Percentiles rank a stretch among this genome's conserved stretches.
These are phyloP conservation scores for Cladosporium austrohemisphaericum DNA, from an alignment of 2,329 filamentous ascomycete genomes.

Conservation along the genomic window DNA sequence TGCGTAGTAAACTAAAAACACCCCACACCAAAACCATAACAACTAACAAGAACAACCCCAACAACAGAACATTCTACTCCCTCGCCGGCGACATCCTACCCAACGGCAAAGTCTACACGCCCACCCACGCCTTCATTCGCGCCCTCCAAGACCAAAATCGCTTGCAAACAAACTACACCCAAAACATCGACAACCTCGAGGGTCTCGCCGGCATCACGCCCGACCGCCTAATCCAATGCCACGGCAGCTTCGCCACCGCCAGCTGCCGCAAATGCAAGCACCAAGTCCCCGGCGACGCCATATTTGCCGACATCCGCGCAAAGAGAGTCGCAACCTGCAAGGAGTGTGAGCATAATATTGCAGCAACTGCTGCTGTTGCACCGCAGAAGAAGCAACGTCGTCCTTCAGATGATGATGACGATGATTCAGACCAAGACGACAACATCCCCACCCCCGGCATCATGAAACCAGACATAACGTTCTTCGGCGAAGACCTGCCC, in stretches of 20 bases:
- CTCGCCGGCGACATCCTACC: slow-evolving; percentile 89
- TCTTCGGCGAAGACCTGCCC: slow-evolving; percentile 89
- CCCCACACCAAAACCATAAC: neutral
- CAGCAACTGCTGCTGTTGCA: slow-evolving; percentile 32
- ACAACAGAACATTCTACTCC: slow-evolving; percentile 70
- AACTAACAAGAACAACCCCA: neutral
- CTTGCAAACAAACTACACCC: slow-evolving; percentile 93
- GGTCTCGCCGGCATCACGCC: slow-evolving; percentile 74
- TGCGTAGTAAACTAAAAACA: neutral
- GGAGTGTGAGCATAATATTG: slow-evolving; percentile 60
- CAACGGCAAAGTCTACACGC: slow-evolving; percentile 73
- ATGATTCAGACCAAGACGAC: slow-evolving; percentile 58
- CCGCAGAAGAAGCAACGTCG: slow-evolving; percentile 49
- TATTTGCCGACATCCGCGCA: slow-evolving; percentile 74
- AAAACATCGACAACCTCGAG: slow-evolving; percentile 91
- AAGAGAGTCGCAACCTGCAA: slow-evolving; percentile 74
- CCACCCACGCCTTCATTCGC: slow-evolving; percentile 90
- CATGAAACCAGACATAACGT: slow-evolving; percentile 97
- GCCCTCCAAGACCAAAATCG: slow-evolving; percentile 84
- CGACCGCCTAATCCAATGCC: slow-evolving; percentile 88
- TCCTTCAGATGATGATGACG: slow-evolving; percentile 47
- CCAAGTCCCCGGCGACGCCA: slow-evolving; percentile 68
- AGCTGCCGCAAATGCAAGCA: slow-evolving; percentile 79
- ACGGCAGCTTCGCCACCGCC: slow-evolving; percentile 91
- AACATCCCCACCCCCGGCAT: slow-evolving; percentile 68